Base-by-base conservation (phyloP, 148 eudicot genomes). In the Vaccinium corymbosum region DNA sequence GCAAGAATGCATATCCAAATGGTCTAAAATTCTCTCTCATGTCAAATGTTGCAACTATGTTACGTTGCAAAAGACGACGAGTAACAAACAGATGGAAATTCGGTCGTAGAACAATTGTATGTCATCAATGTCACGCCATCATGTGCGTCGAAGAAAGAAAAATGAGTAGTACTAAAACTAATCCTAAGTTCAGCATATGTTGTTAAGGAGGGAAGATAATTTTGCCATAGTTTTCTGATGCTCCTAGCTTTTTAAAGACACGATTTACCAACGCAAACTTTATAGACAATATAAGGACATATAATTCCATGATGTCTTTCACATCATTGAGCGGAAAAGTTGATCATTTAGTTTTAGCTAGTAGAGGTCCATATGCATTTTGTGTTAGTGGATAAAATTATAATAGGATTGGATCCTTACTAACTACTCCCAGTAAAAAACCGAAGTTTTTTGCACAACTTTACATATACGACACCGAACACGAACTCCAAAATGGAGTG, bases 361-460 rank as follows among this genome's bases (percentile, higher is more conserved):
- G 82, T 29, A 0, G 82, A 32, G 82, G 70, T 6, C 82, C 25
- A 15, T 57, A 59, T 38, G 20, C 50, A 50, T 80, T 56, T 15
- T 20, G 81, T 27, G 32, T 79, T 12, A 79, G 81, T 29, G 66
- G 81, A 5, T 48, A 46, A 53, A 79, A 79, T 35, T 80, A 27
- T 20, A 27, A 80, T 6, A 11, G 25, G 17, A 80, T 56, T 6
- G 38, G 50, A 2, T 80, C 70, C 2, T 32, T 32, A 32, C 3
- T 32, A 1, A 0, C 2, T 32, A 32, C 35, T 32, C 35, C 2
- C 35, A 9, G 51, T 16, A 1, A 32, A 32, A 49, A 57, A 80
- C 16, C 82, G 0, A 32, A 59, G 19, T 80, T 56, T 57, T 32
- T 32, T 32, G 48, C 49, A 0, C 49, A 56, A 57, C 82, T 80